A percentile compares a stretch with the other conserved stretches of the same genome.
Evolutionary conservation across 2,329 filamentous ascomycete species (phyloP).

Genomic region (Monilinia fructigena): DNA sequence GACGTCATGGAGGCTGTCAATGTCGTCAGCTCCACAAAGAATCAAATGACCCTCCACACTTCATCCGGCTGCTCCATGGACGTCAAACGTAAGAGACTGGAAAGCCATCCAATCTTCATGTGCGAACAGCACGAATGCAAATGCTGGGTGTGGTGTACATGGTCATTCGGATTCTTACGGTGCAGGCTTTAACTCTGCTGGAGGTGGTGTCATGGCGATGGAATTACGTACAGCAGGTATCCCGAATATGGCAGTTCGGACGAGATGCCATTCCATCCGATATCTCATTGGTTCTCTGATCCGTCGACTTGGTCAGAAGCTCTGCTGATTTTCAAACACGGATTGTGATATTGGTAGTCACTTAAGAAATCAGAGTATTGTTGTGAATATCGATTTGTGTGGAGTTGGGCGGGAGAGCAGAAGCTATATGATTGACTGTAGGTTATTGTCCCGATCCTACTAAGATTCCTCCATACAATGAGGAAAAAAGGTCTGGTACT

Average conservation of each 20-base stretch:
- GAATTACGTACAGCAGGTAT: constrained; percentile 48
- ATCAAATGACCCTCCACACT: constrained; percentile 52
- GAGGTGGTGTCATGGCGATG: constrained; percentile 51
- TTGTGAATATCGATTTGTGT: constrained; percentile 83
- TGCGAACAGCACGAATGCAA: constrained; percentile 43
- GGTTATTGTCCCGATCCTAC: constrained; percentile 20
- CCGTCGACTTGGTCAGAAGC: constrained; percentile 48
- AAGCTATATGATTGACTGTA: constrained; percentile 36
- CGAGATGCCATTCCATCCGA: constrained; percentile 47
- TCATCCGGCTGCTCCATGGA: constrained; percentile 45
- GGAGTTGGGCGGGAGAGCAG: constrained; percentile 75
- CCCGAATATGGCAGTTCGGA: constrained; percentile 52
- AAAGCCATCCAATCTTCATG: constrained; percentile 49
- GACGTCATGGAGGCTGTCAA: constrained; percentile 55
- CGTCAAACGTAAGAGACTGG: constrained; percentile 49
- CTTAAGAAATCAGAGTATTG: constrained; percentile 69
- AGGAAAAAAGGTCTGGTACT: constrained; percentile 28
- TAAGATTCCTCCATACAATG: background rate
- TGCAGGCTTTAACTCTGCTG: constrained; percentile 50
- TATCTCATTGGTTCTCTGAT: constrained; percentile 45
- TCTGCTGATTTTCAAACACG: constrained; percentile 48
- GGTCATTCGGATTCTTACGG: constrained; percentile 50
- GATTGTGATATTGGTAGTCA: constrained; percentile 67
- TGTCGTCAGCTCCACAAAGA: constrained; percentile 39
- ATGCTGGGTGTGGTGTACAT: constrained; percentile 45